Evolutionary conservation across 2,329 filamentous ascomycete genomes (phyloP).

Genomic region (Metarhizium guizhouense): DNA sequence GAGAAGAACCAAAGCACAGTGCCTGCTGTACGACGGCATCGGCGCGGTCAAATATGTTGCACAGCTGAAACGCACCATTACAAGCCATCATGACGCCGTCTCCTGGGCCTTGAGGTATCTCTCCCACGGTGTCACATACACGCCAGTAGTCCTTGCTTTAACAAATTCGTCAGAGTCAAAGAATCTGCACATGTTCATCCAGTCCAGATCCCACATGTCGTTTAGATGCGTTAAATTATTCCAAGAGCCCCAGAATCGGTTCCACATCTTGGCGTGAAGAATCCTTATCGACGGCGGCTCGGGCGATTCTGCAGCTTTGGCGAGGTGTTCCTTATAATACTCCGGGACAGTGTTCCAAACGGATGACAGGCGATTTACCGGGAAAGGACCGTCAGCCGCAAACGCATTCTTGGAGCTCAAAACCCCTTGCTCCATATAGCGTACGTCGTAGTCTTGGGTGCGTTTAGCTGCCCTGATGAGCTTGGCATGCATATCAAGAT

Average conservation of each 20-base stretch:
- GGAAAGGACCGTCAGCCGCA: conserved; percentile 2
- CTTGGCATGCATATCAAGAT: conserved; percentile 2
- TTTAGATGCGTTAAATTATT: conserved; percentile 4
- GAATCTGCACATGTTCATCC: conserved; percentile 4
- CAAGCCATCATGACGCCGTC: no score
- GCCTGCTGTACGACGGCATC: no score
- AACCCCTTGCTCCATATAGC: conserved; percentile 3
- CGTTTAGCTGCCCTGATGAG: conserved; percentile 1
- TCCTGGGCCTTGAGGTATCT: neutral
- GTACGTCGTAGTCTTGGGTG: neutral
- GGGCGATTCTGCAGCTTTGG: neutral
- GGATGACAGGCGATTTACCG: neutral
- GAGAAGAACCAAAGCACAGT: no score
- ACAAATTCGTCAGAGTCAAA: conserved; percentile 2
- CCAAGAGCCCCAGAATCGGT: conserved; percentile 2
- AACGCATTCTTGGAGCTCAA: conserved; percentile 1
- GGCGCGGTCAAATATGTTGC: no score
- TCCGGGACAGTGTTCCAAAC: conserved; percentile 2
- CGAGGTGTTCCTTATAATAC: neutral
- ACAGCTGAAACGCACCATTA: no score
- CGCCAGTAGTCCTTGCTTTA: neutral
- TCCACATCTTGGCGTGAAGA: conserved; percentile 5
- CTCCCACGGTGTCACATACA: conserved; percentile 1
- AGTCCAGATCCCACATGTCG: conserved; percentile 4
- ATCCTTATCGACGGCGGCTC: neutral